Conservation (phyloP, 2,329 filamentous ascomycete genomes). For the Alternaria viburni region DNA sequence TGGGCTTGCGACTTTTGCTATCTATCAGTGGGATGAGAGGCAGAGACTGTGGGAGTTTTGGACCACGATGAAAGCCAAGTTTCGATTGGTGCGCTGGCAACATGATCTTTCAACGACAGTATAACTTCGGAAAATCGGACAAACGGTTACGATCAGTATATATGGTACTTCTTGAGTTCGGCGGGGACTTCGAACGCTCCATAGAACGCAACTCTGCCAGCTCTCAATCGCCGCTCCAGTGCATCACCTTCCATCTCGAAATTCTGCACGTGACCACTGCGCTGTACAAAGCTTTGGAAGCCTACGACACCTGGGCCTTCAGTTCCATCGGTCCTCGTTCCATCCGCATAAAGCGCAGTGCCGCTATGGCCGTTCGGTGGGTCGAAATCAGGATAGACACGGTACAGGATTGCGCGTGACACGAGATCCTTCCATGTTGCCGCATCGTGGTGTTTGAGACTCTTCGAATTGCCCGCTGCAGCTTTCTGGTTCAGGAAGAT, state of each 20-base stretch:
- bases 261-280: not conserved
- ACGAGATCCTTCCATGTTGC: not conserved
- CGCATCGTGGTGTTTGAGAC: fast-evolving
- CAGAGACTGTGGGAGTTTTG: not conserved
- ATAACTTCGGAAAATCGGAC: not conserved
- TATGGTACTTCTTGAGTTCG: not conserved
- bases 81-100: not conserved
- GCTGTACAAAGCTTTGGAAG: not conserved
- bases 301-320: not conserved
- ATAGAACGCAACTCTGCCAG: not conserved
- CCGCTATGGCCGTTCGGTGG: not conserved
- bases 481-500: not conserved
- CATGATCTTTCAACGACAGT: not conserved
- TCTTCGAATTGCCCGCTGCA: not conserved
- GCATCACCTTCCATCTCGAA: not conserved
- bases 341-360: not conserved
- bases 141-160: not conserved
- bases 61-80: not conserved
- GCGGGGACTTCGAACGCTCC: not conserved
- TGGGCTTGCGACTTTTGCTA: not conserved
- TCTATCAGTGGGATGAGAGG: not conserved
- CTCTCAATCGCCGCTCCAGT: fast-evolving
- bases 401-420: not conserved
- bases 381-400: not conserved
- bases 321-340: too few relatives aligned